These are phyloP conservation scores for Phaeosphaeriaceae sp. DNA, from an alignment of 2,329 filamentous ascomycete genomes.

Conservation along the genomic window DNA sequence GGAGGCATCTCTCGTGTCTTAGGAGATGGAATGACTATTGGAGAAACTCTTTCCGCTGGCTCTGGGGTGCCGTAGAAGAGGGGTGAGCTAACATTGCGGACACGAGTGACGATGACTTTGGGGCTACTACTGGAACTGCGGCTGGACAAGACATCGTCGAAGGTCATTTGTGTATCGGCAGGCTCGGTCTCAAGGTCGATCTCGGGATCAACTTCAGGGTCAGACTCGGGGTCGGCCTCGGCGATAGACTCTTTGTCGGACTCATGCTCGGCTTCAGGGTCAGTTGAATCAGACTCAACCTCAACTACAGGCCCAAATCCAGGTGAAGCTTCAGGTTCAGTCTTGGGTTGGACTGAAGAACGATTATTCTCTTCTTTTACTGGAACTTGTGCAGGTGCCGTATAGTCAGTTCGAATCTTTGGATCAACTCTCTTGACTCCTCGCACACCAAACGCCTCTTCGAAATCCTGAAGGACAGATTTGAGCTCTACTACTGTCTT, in stretches of 20 bases:
- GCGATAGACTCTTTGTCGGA: background rate
- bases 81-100: too few relatives aligned
- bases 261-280: too few relatives aligned
- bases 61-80: too few relatives aligned
- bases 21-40: too few relatives aligned
- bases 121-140: background rate
- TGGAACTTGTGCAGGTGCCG: background rate
- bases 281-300: too few relatives aligned
- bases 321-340: background rate
- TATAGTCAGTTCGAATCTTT: conserved; percentile 5
- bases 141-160: background rate
- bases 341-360: background rate
- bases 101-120: background rate
- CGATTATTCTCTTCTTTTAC: background rate
- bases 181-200: background rate
- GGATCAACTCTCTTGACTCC: conserved; percentile 4
- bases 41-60: too few relatives aligned
- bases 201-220: background rate
- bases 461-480: conserved; percentile 34
- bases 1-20: too few relatives aligned
- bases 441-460: conserved; percentile 16
- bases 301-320: too few relatives aligned
- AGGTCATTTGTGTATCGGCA: background rate
- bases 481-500: conserved; percentile 32
- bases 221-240: background rate